Evolutionary conservation across 495 filamentous ascomycete species (phyloP), one percentile per base, ranked within the genome.

Genomic region (Aspergillus diversus): DNA sequence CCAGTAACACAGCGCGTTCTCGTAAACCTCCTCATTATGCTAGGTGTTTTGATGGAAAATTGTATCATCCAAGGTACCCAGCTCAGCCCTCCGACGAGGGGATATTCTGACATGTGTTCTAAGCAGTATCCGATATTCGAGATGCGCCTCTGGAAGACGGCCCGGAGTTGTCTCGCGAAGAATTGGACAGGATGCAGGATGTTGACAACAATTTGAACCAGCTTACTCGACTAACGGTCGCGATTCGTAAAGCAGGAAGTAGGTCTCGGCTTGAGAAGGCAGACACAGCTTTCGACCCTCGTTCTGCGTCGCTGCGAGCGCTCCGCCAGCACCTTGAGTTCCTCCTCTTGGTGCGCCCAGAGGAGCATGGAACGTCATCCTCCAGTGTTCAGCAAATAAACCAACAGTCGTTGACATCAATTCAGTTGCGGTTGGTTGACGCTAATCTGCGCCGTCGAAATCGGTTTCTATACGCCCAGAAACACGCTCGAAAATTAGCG

Each of bases 391-490:
- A 16, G 15, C 12, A 15, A 0, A 37, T 57, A 12, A 13, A 60
- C n/a, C 8, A 35, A 46, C 15, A 37, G 13, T 17, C 31, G 4
- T 33, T 65, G 37, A 61, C 35, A 35, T 13, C 35, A 2, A 46
- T 61, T 31, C 65, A 68, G 32, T 4, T 16, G 49, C 65, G 62
- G 9, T 47, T 68, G 4, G 55, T 66, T 39, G 13, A 47, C 6
- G 52, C 53, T 16, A 68, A 68, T 51, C 47, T 68, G 46, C 34
- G 39, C 5, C 66, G 66, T 7, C 52, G 66, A 31, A 66, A 68
- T 57, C 58, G 66, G 21, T 68, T 68, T 43, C 12, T 63, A 35
- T 68, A 68, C 57, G 66, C 66, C 16, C 63, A 64, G 47, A 16
- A 32, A 3, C 66, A 66, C 57, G 53, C 54, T 31, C 2, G 6